Percentiles rank a stretch among this genome's conserved stretches.
Conservation (phyloP, 31 red algal genomes). For the Pterothamnion heteromorphum region DNA sequence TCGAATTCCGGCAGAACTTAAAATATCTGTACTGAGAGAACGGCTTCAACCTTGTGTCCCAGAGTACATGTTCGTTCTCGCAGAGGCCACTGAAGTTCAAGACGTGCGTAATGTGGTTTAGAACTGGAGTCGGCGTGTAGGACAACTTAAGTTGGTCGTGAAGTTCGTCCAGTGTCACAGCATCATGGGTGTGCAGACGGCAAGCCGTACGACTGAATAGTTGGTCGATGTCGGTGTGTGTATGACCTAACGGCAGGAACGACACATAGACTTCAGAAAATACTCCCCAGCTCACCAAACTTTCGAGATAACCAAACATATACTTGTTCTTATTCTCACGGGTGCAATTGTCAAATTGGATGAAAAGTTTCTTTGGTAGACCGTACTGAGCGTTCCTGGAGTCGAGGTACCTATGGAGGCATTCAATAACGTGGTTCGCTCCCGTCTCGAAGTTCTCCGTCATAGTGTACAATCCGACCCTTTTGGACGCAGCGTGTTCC, state of each 20-base stretch:
- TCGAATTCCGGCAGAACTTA: not conserved
- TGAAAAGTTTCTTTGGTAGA: not conserved
- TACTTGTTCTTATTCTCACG: conserved; percentile 33
- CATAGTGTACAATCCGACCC: not conserved
- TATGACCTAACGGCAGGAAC: conserved; percentile 30
- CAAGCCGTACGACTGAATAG: not conserved
- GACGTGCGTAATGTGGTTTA: not conserved
- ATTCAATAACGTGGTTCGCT: too few species aligned
- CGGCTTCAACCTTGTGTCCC: not conserved
- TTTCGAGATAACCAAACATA: conserved; percentile 10
- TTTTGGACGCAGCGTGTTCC: not conserved
- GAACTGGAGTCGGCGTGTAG: not conserved
- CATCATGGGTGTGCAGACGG: not conserved
- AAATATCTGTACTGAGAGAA: conserved; percentile 34
- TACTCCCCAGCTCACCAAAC: conserved; percentile 3
- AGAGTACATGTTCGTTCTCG: not conserved
- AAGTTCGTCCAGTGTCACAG: not conserved
- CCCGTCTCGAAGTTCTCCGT: not conserved
- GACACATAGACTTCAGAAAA: not conserved
- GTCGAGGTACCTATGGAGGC: not conserved
- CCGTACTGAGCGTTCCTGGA: not conserved
- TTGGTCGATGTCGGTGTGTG: conserved; percentile 5
- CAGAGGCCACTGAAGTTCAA: not conserved
- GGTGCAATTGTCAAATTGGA: conserved; percentile 11
- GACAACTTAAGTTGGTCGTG: not conserved